Conservation (phyloP, 2,329 filamentous ascomycete genomes). For the Lachnum nothofagi region DNA sequence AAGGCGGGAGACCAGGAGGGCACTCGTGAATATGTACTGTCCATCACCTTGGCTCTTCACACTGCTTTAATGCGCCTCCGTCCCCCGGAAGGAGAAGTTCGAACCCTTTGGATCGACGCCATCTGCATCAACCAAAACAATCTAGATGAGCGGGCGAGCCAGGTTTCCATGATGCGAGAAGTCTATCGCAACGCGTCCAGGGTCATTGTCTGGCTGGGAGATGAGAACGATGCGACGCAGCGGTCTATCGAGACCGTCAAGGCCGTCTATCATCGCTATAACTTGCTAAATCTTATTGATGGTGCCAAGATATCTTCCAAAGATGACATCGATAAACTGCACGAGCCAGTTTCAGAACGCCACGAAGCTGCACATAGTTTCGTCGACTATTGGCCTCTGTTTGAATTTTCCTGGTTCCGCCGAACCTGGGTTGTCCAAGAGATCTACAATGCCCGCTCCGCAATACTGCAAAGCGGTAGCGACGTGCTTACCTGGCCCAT, state of each 20-base stretch:
- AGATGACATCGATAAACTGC: not conserved
- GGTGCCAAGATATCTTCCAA: not conserved
- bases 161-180: not conserved
- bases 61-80: not conserved
- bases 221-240: not conserved
- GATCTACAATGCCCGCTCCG: not conserved
- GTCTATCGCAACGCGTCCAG: not conserved
- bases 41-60: not conserved
- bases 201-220: not conserved
- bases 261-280: not conserved
- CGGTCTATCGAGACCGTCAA: not conserved
- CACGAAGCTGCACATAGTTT: no score
- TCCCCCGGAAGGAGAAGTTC: not conserved
- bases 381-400: no score
- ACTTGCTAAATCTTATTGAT: not conserved
- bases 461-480: not conserved
- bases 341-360: not conserved
- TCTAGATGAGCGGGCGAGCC: not conserved
- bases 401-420: slow-evolving; percentile 7
- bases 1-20: not conserved
- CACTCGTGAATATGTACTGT: not conserved
- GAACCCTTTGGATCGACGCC: not conserved
- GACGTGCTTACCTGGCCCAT: not conserved
- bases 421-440: slow-evolving; percentile 10
- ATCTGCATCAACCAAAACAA: not conserved